Evolutionary conservation across 179 eudicot genomes (phyloP).

Genomic region (Spinacia oleracea): DNA sequence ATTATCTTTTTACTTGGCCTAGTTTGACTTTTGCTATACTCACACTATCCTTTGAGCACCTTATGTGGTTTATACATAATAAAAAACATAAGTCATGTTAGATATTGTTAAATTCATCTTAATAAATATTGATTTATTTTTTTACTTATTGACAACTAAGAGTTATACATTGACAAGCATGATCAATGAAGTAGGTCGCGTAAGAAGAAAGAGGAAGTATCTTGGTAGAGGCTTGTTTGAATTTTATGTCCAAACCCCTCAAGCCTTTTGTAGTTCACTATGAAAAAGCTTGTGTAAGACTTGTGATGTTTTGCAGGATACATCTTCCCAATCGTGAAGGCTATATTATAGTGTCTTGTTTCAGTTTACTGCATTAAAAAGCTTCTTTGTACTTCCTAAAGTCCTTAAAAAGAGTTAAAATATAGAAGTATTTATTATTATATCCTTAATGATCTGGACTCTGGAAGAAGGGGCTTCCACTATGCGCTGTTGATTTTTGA

Average conservation of each 20-base stretch:
- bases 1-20: too few species aligned
- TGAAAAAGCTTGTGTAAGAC: not conserved
- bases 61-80: too few species aligned
- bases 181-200: not conserved
- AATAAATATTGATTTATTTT: too few species aligned
- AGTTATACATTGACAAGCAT: too few species aligned
- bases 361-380: not conserved
- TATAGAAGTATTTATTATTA: not conserved
- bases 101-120: too few species aligned
- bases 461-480: not conserved
- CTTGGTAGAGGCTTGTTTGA: not conserved
- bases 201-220: not conserved
- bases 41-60: too few species aligned
- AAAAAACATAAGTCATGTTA: too few species aligned
- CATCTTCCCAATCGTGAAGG: not conserved
- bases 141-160: too few species aligned
- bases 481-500: not conserved
- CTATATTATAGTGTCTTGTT: not conserved
- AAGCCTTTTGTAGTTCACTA: not conserved
- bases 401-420: not conserved
- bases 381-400: not conserved
- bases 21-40: too few species aligned
- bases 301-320: slow-evolving; percentile 1
- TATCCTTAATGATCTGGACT: not conserved
- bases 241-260: not conserved